Evolutionary conservation across 352 stramenopile species (phyloP), one percentile per base, ranked within the genome.

Genomic region (Lagenidium giganteum): DNA sequence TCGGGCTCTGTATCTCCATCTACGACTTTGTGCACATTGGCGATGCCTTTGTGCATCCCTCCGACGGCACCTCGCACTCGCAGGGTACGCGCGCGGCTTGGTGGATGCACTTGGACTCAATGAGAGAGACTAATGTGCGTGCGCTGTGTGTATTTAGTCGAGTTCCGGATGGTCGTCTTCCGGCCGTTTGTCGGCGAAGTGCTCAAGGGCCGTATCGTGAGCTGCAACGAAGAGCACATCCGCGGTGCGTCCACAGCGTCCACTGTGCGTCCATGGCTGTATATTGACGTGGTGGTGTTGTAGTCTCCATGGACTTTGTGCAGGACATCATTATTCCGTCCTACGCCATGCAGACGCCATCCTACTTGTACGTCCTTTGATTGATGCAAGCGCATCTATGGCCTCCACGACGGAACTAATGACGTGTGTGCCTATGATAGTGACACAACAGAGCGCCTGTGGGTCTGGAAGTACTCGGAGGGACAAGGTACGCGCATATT

Each of bases 151-250:
- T 16, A 12, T 47, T 13, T 50, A 83, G 83, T 95, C 27, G 75
- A 93, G 64, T 93, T 95, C 61, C 79, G 83, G 30, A 87, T 95
- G 66, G 77, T 95, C 8, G 80, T 95, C 23, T 95, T 95, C 61
- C 70, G 82, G 7, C 83, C 83, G 24, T 91, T 93, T 34, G 79
- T 93, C 18, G 83, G 83, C 22, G 83, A 95, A 67, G 76, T 95
- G 51, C 62, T 95, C 29, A 93, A 93, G 51, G 83, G 83, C 8
- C 84, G 82, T 36, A 88, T 95, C 51, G 72, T 93, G 36, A 93
- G 77, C 64, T 93, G 83, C 58, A 93, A 85, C 27, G 83, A 93
- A 50, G 78, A 93, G 45, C 79, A 93, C 57, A 91, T 95, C 37
- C 74, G 83, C 47, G 75, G 72, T 70, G 43, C 40, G 50, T 52